These are phyloP conservation scores for Colletotrichum sp. DNA, from an alignment of 2,329 filamentous ascomycete genomes.

Conservation along the genomic window DNA sequence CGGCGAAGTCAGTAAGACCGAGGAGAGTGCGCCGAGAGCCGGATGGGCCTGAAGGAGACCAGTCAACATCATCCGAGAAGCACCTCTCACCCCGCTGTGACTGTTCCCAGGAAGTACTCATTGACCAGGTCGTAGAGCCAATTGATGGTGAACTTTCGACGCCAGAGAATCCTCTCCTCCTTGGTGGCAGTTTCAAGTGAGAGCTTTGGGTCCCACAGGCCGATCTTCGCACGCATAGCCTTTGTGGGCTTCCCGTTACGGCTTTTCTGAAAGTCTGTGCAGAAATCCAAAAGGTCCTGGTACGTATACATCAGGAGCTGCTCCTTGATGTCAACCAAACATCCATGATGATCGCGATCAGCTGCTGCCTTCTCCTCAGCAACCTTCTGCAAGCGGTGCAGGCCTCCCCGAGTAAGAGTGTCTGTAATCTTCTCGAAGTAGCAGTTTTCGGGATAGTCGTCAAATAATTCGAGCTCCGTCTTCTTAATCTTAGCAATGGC, in stretches of 20 bases:
- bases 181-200: constrained; percentile 40
- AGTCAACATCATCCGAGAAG: neutral
- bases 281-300: constrained; percentile 46
- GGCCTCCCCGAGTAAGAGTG: neutral
- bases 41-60: neutral
- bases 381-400: neutral
- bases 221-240: constrained; percentile 40
- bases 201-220: constrained; percentile 45
- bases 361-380: neutral
- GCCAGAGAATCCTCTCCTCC: constrained; percentile 47
- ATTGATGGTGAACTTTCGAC: constrained; percentile 52
- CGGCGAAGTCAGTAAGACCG: constrained; percentile 51
- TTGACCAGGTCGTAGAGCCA: constrained; percentile 59
- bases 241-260: constrained; percentile 52
- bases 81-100: constrained; percentile 39
- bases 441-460: neutral
- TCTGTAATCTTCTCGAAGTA: neutral
- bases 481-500: neutral
- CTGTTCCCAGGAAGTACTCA: constrained; percentile 43
- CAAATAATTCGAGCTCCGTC: neutral
- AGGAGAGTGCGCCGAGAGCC: constrained; percentile 36
- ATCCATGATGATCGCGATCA: neutral
- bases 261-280: constrained; percentile 48
- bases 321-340: constrained; percentile 44
- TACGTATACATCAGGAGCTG: constrained; percentile 48